A percentile compares a stretch with the other conserved stretches of the same genome.
Conservation (phyloP, 208 protist genomes). For the Crithidia bombi region DNA sequence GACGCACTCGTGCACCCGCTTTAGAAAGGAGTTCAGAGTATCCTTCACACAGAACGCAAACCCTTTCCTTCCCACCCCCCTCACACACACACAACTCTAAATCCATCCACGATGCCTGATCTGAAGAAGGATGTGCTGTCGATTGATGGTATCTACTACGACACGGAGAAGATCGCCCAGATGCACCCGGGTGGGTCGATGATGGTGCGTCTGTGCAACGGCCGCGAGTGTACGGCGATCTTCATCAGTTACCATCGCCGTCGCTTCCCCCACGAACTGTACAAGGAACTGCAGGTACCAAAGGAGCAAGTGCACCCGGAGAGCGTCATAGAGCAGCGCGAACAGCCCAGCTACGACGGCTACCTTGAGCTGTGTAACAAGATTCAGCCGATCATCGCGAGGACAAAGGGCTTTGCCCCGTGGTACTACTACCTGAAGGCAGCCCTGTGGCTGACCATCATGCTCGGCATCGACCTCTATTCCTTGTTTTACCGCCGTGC, state of each 20-base stretch:
- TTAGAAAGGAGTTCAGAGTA: no score
- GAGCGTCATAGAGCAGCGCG: conserved; percentile 43
- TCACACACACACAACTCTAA: conserved; percentile 9
- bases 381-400: conserved; percentile 56
- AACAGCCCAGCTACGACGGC: conserved; percentile 58
- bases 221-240: conserved; percentile 69
- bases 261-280: conserved; percentile 72
- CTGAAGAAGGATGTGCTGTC: conserved; percentile 60
- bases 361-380: conserved; percentile 71
- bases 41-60: background rate
- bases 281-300: conserved; percentile 61
- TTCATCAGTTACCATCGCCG: conserved; percentile 81
- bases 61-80: background rate
- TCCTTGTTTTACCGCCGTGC: conserved; percentile 60
- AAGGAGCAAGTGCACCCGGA: conserved; percentile 50
- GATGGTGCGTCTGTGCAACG: conserved; percentile 78
- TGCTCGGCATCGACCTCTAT: conserved; percentile 71
- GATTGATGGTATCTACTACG: conserved; percentile 84
- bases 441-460: conserved; percentile 45
- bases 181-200: conserved; percentile 73
- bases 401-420: conserved; percentile 74
- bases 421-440: conserved; percentile 83
- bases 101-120: background rate
- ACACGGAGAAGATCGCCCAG: conserved; percentile 62
- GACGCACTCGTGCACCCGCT: no score